Evolutionary conservation across 805 yeast species (phyloP).

Genomic region (Saturnispora halmiae): DNA sequence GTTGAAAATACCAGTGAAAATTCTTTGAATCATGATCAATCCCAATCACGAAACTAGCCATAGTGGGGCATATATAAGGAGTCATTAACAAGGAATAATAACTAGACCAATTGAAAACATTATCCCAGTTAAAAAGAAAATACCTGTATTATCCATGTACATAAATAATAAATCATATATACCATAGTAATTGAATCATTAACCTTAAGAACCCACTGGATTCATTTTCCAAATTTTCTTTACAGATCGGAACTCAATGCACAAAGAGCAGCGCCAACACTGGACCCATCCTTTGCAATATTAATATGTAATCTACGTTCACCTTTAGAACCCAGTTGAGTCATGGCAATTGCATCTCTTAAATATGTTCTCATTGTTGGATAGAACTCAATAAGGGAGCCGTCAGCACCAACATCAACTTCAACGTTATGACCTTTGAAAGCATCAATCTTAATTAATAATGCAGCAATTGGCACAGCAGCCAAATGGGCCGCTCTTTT

Average conservation of each 20-base stretch:
- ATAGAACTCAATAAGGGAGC: constrained; percentile 86
- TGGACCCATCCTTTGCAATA: constrained; percentile 91
- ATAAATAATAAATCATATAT: no score
- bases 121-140: no score
- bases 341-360: constrained; percentile 64
- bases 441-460: constrained; percentile 57
- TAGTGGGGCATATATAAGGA: no score
- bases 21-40: no score
- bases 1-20: neutral
- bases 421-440: constrained; percentile 55
- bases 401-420: constrained; percentile 93
- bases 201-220: neutral
- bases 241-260: no score
- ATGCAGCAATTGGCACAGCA: constrained; percentile 84
- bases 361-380: constrained; percentile 81
- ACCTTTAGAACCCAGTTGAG: constrained; percentile 65
- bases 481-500: constrained; percentile 84
- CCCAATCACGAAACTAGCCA: no score
- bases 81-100: no score
- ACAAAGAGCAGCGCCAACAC: constrained; percentile 95
- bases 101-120: no score
- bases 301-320: constrained; percentile 67
- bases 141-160: no score
- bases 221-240: constrained; percentile 9
- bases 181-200: no score